Evolutionary conservation across 257 asterid genomes (phyloP).

Genomic region (Fraxinus pennsylvanica): DNA sequence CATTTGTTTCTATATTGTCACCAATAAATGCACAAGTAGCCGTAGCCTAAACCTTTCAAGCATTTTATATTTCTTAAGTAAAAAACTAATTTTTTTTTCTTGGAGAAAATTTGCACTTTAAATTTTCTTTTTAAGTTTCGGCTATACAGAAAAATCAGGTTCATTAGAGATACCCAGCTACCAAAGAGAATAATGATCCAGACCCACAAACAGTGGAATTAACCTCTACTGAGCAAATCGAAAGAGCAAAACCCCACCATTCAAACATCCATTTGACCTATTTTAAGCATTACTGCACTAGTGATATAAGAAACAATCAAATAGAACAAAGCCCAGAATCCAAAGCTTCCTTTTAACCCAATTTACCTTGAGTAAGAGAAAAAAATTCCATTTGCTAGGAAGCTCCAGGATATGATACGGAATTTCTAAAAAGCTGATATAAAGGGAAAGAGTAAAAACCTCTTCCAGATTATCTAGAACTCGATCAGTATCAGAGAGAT

Average conservation of each 20-base stretch:
- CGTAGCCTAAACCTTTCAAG: background rate
- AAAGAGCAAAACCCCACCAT: background rate
- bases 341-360: background rate
- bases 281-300: background rate
- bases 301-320: background rate
- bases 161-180: background rate
- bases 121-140: background rate
- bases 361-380: background rate
- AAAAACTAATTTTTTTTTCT: background rate
- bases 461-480: constrained; percentile 91
- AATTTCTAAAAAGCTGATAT: background rate
- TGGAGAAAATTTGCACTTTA: background rate
- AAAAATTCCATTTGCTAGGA: background rate
- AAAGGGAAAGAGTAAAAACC: constrained; percentile 37
- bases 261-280: background rate
- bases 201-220: background rate
- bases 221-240: background rate
- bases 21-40: background rate
- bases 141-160: background rate
- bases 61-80: background rate
- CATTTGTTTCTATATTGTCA: background rate
- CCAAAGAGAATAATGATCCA: background rate
- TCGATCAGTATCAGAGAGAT: constrained; percentile 88
- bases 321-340: background rate
- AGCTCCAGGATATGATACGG: background rate